phyloP scores from a whole-genome alignment of 2,329 filamentous ascomycete species.

The Arachnomyces sp. region DNA sequence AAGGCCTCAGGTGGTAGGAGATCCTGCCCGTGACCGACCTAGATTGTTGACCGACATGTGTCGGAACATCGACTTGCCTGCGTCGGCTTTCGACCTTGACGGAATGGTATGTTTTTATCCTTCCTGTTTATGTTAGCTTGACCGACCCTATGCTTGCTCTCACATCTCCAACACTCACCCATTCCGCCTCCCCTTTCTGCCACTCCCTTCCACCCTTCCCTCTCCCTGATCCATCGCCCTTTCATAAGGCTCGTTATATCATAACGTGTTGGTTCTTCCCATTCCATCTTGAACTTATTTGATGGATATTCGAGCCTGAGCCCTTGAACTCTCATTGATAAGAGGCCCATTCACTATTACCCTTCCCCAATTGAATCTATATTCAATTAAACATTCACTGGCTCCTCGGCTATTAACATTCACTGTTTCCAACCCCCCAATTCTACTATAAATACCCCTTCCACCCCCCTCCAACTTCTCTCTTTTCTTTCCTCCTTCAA shows the following conservation, averaged over 20 bases:
- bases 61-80: slow-evolving; percentile 9
- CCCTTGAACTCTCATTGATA: too few relatives aligned
- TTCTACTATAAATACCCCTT: slow-evolving; percentile 1
- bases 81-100: slow-evolving; percentile 3
- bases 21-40: slow-evolving; percentile 6
- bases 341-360: too few relatives aligned
- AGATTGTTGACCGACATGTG: slow-evolving; percentile 7
- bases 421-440: neutral
- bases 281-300: too few relatives aligned
- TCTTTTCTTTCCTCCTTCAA: slow-evolving; percentile 5
- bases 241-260: too few relatives aligned
- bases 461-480: slow-evolving; percentile 6
- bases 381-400: too few relatives aligned
- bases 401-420: too few relatives aligned
- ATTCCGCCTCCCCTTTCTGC: neutral
- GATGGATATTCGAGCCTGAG: too few relatives aligned
- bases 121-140: slow-evolving; percentile 2
- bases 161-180: slow-evolving; percentile 2
- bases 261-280: too few relatives aligned
- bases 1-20: neutral
- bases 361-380: too few relatives aligned
- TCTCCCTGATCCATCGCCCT: neutral
- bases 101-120: neutral
- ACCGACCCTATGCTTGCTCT: slow-evolving; percentile 1
- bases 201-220: neutral